phyloP scores from a whole-genome alignment of 2,329 filamentous ascomycete species.

The Truncatella angustata region DNA sequence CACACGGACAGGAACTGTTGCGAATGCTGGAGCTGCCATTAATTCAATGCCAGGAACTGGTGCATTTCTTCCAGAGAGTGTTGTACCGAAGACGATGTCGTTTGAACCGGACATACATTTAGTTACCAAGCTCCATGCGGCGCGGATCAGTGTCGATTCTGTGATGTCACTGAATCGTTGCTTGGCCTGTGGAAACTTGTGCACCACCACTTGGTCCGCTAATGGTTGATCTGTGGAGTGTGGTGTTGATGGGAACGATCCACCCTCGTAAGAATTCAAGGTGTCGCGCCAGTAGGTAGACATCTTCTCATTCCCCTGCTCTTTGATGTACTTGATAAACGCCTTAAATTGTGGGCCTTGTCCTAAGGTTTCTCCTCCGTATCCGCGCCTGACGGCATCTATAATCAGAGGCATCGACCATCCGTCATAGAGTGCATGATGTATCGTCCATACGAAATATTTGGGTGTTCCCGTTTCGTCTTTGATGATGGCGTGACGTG shows the following conservation, averaged over 20 bases:
- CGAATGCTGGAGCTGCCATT: conserved; percentile 29
- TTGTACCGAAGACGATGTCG: not conserved
- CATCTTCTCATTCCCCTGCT: too few species aligned
- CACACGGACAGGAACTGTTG: conserved; percentile 39
- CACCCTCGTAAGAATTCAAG: too few species aligned
- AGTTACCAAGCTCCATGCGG: not conserved
- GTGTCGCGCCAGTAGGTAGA: too few species aligned
- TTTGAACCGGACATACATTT: too few species aligned
- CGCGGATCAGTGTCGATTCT: not conserved
- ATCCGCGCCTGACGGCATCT: not conserved
- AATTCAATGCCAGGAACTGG: conserved; percentile 13
- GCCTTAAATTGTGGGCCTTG: not conserved
- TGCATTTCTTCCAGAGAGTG: conserved; percentile 16
- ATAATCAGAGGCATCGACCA: conserved; percentile 24
- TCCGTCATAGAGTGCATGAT: conserved; percentile 57
- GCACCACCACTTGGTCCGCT: too few species aligned
- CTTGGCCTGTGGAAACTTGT: too few species aligned
- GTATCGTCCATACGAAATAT: conserved; percentile 51
- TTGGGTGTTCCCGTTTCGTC: too few species aligned
- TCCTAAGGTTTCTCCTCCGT: not conserved
- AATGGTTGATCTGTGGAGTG: too few species aligned
- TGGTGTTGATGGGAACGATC: too few species aligned
- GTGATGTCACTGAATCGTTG: not conserved
- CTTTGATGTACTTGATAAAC: too few species aligned
- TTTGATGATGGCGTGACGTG: conserved; percentile 45